These are phyloP conservation scores for Filobasidium uniguttulatum DNA, from an alignment of 1,284 basidiomycete species.

Conservation along the genomic window DNA sequence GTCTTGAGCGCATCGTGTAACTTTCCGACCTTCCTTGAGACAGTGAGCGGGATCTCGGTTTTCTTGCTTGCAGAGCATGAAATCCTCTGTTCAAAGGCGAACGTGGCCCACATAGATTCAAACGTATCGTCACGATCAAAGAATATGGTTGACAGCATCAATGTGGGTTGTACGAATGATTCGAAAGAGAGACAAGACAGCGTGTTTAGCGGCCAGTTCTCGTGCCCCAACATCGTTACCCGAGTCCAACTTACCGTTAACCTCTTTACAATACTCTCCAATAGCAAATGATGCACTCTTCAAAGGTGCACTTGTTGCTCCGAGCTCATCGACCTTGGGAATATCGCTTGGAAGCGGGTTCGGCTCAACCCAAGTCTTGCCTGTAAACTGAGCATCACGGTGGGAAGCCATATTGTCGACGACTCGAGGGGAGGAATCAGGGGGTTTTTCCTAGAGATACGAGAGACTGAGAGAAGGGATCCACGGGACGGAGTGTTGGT, in stretches of 20 bases:
- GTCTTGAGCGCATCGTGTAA: constrained; percentile 89
- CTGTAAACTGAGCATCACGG: constrained; percentile 26
- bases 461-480: too few species aligned
- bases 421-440: not conserved
- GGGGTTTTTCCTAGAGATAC: too few species aligned
- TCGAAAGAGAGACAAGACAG: too few species aligned
- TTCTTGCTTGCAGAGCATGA: constrained; percentile 97
- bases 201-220: too few species aligned
- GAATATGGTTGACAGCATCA: not conserved
- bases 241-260: constrained; percentile 60
- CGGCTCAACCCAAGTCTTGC: constrained; percentile 49
- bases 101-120: too few species aligned
- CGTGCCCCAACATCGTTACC: not conserved
- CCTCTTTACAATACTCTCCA: constrained; percentile 87
- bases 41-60: constrained; percentile 81
- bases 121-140: too few species aligned
- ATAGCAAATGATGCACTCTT: constrained; percentile 97
- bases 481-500: too few species aligned
- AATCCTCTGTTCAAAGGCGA: constrained; percentile 63
- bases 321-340: constrained; percentile 81
- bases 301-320: constrained; percentile 79
- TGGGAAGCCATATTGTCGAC: constrained; percentile 21
- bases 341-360: constrained; percentile 58
- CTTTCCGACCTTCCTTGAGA: constrained; percentile 86
- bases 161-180: too few species aligned